Percentiles rank a stretch among this genome's conserved stretches.
Evolutionary conservation across 352 stramenopile genomes (phyloP).

Genomic region (Blastocystis sp.): DNA sequence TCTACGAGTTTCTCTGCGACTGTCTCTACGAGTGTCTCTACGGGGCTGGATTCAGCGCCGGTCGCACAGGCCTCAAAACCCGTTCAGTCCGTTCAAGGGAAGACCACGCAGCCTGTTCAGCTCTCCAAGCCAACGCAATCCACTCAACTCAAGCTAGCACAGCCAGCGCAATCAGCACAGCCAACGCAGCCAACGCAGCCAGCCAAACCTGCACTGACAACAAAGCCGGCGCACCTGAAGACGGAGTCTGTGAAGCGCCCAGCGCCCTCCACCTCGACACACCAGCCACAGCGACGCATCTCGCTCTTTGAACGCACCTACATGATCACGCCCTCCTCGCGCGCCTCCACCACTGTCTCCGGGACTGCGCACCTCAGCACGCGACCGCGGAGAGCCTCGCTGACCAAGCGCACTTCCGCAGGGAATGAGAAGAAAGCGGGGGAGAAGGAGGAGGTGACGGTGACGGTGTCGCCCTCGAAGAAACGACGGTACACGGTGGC

Average conservation of each 20-base stretch:
- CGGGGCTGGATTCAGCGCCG: no score
- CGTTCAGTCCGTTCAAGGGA: no score
- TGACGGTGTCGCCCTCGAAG: conserved; percentile 3
- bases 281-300: neutral
- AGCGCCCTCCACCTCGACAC: neutral
- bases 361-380: neutral
- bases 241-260: neutral
- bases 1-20: no score
- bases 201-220: neutral
- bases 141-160: no score
- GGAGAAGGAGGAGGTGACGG: conserved; percentile 10
- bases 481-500: neutral
- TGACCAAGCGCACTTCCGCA: neutral
- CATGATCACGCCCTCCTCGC: neutral
- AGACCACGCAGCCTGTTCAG: no score
- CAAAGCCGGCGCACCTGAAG: neutral
- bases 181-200: neutral
- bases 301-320: conserved; percentile 30
- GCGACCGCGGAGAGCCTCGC: neutral
- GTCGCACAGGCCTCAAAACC: no score
- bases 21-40: no score
- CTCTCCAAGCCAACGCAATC: no score
- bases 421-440: neutral
- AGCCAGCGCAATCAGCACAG: neutral
- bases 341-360: neutral